These are phyloP conservation scores for Fusarium mundagurra DNA, from an alignment of 2,329 filamentous ascomycete genomes.

Conservation along the genomic window DNA sequence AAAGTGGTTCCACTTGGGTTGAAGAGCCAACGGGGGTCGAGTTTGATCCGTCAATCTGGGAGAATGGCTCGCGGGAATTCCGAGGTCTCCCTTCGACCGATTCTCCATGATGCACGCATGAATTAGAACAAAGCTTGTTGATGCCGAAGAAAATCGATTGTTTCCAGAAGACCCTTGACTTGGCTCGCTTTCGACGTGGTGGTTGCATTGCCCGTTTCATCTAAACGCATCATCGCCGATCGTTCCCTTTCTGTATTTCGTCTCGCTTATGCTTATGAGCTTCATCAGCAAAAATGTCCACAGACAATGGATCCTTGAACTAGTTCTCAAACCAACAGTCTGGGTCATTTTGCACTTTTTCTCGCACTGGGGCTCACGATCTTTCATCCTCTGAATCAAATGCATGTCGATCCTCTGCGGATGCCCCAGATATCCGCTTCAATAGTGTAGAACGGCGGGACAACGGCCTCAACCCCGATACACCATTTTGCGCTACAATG, in stretches of 20 bases:
- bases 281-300: background rate
- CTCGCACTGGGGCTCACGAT: background rate
- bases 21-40: background rate
- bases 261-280: background rate
- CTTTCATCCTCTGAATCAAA: background rate
- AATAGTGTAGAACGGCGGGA: background rate
- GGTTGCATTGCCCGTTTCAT: background rate
- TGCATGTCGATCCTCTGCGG: background rate
- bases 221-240: background rate
- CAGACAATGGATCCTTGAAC: background rate
- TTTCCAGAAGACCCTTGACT: background rate
- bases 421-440: background rate
- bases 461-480: background rate
- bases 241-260: background rate
- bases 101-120: background rate
- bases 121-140: background rate
- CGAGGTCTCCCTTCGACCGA: slow-evolving; percentile 21
- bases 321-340: background rate
- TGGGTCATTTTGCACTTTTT: background rate
- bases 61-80: slow-evolving; percentile 2
- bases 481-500: background rate
- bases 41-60: slow-evolving; percentile 3
- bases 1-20: background rate
- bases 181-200: background rate
- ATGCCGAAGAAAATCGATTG: background rate